Evolutionary conservation across 768 basidiomycete species (phyloP).

Genomic region (Suillus bovinus): DNA sequence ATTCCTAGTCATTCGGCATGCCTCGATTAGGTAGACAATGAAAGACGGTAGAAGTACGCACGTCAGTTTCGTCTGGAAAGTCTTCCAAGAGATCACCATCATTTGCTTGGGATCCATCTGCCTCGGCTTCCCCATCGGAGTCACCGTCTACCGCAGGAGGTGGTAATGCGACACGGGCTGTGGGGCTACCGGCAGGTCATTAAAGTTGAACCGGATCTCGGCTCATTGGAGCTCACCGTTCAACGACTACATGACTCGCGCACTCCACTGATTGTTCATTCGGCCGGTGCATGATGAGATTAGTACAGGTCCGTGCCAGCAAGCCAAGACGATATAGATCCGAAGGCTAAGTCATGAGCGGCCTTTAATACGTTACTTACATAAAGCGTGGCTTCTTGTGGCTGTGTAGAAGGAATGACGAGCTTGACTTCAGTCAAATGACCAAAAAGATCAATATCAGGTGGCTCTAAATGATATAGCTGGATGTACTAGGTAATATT

Average conservation of each 20-base stretch:
- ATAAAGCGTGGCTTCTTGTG: conserved; percentile 5
- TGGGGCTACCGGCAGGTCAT: conserved; percentile 19
- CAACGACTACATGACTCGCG: conserved; percentile 24
- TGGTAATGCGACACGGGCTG: conserved; percentile 52
- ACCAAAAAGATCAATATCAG: no score
- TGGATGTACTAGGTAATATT: no score
- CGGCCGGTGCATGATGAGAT: conserved; percentile 4
- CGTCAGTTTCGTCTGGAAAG: conserved; percentile 85
- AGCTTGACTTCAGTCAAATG: no score
- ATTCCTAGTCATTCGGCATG: conserved; percentile 52
- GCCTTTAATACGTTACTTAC: background rate
- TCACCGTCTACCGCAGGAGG: conserved; percentile 18
- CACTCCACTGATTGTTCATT: conserved; percentile 5
- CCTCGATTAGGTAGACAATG: background rate
- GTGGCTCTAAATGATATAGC: conserved; percentile 1
- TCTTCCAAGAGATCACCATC: conserved; percentile 73
- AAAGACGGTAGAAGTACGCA: conserved; percentile 35
- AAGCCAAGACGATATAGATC: background rate
- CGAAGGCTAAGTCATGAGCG: background rate
- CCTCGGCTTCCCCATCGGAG: conserved; percentile 41
- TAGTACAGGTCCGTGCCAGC: background rate
- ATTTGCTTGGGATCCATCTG: conserved; percentile 37
- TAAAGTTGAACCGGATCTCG: conserved; percentile 8
- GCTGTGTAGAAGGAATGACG: conserved; percentile 6
- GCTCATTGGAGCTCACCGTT: conserved; percentile 22